Base-by-base conservation (phyloP, 306 rosid species). In the Alnus glutinosa region DNA sequence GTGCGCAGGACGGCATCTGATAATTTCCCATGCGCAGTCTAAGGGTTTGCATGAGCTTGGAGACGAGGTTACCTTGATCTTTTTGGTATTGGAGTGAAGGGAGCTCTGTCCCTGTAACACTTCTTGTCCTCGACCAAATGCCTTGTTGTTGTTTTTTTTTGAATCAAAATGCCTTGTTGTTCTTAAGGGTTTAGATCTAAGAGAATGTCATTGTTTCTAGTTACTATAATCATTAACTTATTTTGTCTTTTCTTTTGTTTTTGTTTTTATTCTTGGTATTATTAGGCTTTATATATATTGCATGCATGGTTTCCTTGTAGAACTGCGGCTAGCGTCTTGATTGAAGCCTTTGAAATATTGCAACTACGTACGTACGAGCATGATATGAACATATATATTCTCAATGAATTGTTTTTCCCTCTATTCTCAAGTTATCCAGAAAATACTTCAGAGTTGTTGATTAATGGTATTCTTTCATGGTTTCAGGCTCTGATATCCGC, bases 21-120 rank as follows among this genome's bases (percentile, higher is more conserved):
- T 2, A 48, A 1, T 2, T 42, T 42, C 46, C 46, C 0, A 1
- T n/a, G 75, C 70, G 74, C 79, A 78, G 73, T 39, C 86, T 74
- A 83, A 50, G 79, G 90, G 92, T 90, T 57, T 86, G 89, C 90
- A 88, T 90, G 94, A 86, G 77, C 7, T 86, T 48, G 90, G 94
- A 86, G 92, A 86, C 83, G 82, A 77, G 79, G 82, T 73, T 85
- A 6, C 75, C 83, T 74, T 90, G 82, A 87, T 88, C 85, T 66
- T 90, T 87, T 87, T 83, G 78, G 89, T 76, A 80, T 90, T 88
- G 92, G 95, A 87, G 92, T 90, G 92, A 90, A 90, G 91, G 91
- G 91, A 88, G 92, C 87, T 90, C 83, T 42, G 19, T 39, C 13
- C 5, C 13, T 49, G n/a, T 44, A 30, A 30, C 69, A 32, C 11